phyloP scores from a whole-genome alignment of 345 rosid genomes.

The Heritiera fomes region DNA sequence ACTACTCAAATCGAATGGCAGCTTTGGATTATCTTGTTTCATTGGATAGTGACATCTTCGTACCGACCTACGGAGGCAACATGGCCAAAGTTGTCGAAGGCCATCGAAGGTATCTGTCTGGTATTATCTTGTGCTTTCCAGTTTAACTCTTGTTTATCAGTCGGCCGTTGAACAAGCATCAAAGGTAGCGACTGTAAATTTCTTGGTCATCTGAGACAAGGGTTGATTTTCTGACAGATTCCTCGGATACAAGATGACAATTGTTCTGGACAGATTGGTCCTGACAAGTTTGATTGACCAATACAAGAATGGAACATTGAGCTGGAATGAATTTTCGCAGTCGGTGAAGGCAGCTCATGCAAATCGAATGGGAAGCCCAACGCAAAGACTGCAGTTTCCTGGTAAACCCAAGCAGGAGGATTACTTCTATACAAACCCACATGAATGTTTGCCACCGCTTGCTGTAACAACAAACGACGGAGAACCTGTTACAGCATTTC shows the following conservation, averaged over 20 bases:
- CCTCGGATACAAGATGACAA: constrained; percentile 86
- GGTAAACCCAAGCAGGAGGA: constrained; percentile 93
- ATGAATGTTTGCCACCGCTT: constrained; percentile 62
- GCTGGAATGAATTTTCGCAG: constrained; percentile 74
- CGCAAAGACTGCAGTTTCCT: constrained; percentile 48
- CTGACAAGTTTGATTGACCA: constrained; percentile 67
- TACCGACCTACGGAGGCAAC: constrained; percentile 86
- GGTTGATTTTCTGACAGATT: constrained; percentile 43
- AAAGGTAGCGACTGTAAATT: too few species aligned
- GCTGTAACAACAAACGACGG: neutral
- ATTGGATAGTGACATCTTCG: constrained; percentile 79
- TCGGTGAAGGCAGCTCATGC: constrained; percentile 69
- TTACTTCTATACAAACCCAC: constrained; percentile 87
- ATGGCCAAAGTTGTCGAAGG: constrained; percentile 97
- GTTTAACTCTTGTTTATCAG: neutral
- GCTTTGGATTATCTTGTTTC: constrained; percentile 88
- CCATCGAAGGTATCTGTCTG: constrained; percentile 66
- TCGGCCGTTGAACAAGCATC: too few species aligned
- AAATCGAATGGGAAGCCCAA: constrained; percentile 71
- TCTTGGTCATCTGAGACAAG: too few species aligned
- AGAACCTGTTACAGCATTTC: neutral
- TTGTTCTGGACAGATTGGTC: constrained; percentile 61
- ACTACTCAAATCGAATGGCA: constrained; percentile 93
- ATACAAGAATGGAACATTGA: constrained; percentile 58
- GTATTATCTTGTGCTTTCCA: neutral